Evolutionary conservation across 768 basidiomycete genomes (phyloP).

Genomic region (Termitomyces sp.): DNA sequence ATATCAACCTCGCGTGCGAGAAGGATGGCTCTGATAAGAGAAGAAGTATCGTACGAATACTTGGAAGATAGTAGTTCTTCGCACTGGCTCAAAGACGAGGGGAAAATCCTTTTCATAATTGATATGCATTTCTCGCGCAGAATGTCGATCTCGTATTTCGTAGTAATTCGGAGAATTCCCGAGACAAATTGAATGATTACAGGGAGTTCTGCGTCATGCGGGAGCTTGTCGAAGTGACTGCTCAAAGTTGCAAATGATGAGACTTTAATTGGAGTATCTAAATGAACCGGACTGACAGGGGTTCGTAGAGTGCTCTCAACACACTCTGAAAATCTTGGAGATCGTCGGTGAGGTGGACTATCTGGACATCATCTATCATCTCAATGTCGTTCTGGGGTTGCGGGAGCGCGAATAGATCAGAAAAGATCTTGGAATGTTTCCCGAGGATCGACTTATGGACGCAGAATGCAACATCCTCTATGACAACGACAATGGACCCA

Average conservation of each 20-base stretch:
- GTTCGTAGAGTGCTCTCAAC: constrained; percentile 30
- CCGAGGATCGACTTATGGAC: constrained; percentile 32
- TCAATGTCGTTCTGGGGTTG: constrained; percentile 26
- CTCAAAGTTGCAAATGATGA: not conserved
- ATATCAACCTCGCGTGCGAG: constrained; percentile 33
- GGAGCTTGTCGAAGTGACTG: constrained; percentile 34
- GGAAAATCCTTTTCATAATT: constrained; percentile 34
- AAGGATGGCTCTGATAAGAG: constrained; percentile 35
- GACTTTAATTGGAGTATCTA: too few species aligned
- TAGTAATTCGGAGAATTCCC: constrained; percentile 35
- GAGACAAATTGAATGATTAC: constrained; percentile 33
- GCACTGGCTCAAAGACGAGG: constrained; percentile 32
- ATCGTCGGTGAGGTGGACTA: constrained; percentile 25
- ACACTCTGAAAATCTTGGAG: constrained; percentile 29
- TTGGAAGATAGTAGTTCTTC: constrained; percentile 29
- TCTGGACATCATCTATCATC: constrained; percentile 26
- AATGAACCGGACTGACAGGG: not conserved
- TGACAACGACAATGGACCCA: constrained; percentile 33
- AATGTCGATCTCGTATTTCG: constrained; percentile 34
- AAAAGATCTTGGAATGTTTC: constrained; percentile 34
- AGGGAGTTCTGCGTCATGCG: constrained; percentile 24
- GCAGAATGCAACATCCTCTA: constrained; percentile 26
- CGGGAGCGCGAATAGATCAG: constrained; percentile 16
- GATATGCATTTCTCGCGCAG: constrained; percentile 34
- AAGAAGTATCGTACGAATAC: constrained; percentile 28